Conservation (phyloP, 768 basidiomycete genomes). For the Leccinum arenicola region DNA sequence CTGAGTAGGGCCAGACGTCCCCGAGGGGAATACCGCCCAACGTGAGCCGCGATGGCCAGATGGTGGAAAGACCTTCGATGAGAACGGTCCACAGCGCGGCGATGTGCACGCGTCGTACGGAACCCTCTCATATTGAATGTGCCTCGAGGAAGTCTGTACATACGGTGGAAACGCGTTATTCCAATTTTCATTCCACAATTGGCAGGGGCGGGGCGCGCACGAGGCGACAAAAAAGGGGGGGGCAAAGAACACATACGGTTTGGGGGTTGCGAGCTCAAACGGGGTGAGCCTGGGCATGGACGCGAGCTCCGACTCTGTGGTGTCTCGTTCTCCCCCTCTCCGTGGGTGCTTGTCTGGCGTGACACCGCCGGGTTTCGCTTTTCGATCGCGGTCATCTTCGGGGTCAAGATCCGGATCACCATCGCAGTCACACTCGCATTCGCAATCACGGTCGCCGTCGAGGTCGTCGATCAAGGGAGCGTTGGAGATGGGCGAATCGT, state of each 20-base stretch:
- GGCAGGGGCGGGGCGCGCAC: background rate
- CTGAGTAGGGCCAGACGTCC: conserved; percentile 89
- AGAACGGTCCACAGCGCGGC: conserved; percentile 78
- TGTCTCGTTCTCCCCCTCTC: background rate
- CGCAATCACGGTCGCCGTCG: conserved; percentile 10
- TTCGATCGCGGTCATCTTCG: conserved; percentile 8
- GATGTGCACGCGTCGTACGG: conserved; percentile 57
- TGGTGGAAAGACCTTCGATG: conserved; percentile 76
- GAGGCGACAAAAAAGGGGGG: background rate
- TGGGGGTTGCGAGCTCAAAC: background rate
- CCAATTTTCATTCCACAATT: background rate
- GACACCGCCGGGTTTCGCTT: background rate
- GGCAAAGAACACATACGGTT: background rate
- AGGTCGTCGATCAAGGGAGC: conserved; percentile 17
- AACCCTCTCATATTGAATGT: conserved; percentile 44
- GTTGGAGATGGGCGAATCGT: conserved; percentile 20
- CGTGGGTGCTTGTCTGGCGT: background rate
- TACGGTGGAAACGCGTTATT: background rate
- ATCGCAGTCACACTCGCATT: background rate
- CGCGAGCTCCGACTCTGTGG: background rate
- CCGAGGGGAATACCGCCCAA: conserved; percentile 74
- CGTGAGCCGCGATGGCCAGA: conserved; percentile 81
- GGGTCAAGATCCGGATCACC: background rate
- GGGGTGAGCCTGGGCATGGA: background rate
- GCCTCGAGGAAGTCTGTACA: conserved; percentile 63